Conservation (phyloP, 225 moss, liverwort and hornwort genomes). For the Polytrichum formosum region DNA sequence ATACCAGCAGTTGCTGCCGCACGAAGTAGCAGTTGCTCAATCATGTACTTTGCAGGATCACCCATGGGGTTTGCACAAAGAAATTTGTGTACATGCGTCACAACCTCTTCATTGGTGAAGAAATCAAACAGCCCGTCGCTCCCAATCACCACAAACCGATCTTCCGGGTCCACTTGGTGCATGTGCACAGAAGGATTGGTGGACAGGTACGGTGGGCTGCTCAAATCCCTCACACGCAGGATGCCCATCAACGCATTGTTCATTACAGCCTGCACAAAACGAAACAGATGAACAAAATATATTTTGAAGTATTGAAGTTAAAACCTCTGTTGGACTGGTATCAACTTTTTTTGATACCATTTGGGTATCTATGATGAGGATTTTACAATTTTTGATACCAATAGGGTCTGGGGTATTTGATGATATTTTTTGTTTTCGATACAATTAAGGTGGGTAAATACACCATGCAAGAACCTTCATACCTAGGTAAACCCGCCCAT, state of each 20-base stretch:
- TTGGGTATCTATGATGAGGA: too few relatives aligned
- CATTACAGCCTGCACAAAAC: constrained; percentile 50
- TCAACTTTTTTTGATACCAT: too few relatives aligned
- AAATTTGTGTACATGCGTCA: constrained; percentile 46
- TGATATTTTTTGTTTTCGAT: too few relatives aligned
- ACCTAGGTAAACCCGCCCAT: too few relatives aligned
- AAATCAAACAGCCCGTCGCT: constrained; percentile 92
- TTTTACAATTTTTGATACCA: too few relatives aligned
- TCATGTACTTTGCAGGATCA: constrained; percentile 82
- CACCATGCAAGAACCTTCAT: too few relatives aligned
- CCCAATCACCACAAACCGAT: constrained; percentile 75
- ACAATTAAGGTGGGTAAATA: too few relatives aligned
- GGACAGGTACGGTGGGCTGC: constrained; percentile 77
- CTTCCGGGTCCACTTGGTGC: constrained; percentile 51
- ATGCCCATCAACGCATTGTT: constrained; percentile 90
- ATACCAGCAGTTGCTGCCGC: constrained; percentile 72
- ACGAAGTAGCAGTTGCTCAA: constrained; percentile 77
- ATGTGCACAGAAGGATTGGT: constrained; percentile 54
- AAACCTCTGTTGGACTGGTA: too few relatives aligned
- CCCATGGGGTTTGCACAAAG: constrained; percentile 48
- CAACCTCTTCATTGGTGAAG: constrained; percentile 82
- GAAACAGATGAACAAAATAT: too few relatives aligned
- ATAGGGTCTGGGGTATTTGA: too few relatives aligned
- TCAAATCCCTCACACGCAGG: constrained; percentile 67
- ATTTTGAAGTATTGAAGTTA: too few relatives aligned